Conservation (phyloP, 2,329 filamentous ascomycete genomes). For the Fusarium clavum region DNA sequence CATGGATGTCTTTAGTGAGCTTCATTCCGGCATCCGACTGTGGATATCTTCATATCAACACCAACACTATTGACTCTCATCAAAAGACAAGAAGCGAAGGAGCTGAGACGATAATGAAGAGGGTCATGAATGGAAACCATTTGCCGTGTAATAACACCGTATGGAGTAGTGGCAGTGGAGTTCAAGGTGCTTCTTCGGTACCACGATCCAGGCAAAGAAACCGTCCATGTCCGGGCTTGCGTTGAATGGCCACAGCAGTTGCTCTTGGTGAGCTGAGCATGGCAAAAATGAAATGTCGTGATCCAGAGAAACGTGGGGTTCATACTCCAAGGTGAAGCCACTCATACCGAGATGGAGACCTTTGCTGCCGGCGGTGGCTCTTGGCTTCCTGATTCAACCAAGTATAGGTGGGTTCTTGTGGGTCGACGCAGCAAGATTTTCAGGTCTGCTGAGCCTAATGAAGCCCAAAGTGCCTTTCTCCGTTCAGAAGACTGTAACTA, state of each 20-base stretch:
- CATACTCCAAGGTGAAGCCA: slow-evolving; percentile 34
- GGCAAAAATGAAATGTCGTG: slow-evolving; percentile 23
- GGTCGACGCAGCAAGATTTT: slow-evolving; percentile 35
- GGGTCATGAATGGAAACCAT: slow-evolving; percentile 19
- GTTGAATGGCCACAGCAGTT: slow-evolving; percentile 3
- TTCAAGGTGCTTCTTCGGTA: slow-evolving; percentile 36
- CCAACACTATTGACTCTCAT: background rate
- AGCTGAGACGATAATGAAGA: background rate
- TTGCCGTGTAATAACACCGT: slow-evolving; percentile 13
- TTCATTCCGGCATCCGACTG: slow-evolving; percentile 19
- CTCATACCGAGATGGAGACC: slow-evolving; percentile 22
- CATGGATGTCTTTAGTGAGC: slow-evolving; percentile 7
- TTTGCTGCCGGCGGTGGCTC: slow-evolving; percentile 23
- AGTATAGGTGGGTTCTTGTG: slow-evolving; percentile 28
- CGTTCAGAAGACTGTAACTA: slow-evolving; percentile 1
- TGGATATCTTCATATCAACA: slow-evolving; percentile 7
- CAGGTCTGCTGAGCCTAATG: slow-evolving; percentile 41
- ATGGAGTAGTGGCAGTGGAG: slow-evolving; percentile 33
- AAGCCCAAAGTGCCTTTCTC: background rate
- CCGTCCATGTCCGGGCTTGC: slow-evolving; percentile 14
- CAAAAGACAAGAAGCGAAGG: background rate
- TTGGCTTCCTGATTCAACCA: slow-evolving; percentile 40
- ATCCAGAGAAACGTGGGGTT: slow-evolving; percentile 28
- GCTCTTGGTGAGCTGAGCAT: slow-evolving; percentile 1
- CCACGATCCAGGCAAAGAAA: slow-evolving; percentile 20